Evolutionary conservation across 805 yeast species (phyloP).

Genomic region (Nakazawaea anatomiae): DNA sequence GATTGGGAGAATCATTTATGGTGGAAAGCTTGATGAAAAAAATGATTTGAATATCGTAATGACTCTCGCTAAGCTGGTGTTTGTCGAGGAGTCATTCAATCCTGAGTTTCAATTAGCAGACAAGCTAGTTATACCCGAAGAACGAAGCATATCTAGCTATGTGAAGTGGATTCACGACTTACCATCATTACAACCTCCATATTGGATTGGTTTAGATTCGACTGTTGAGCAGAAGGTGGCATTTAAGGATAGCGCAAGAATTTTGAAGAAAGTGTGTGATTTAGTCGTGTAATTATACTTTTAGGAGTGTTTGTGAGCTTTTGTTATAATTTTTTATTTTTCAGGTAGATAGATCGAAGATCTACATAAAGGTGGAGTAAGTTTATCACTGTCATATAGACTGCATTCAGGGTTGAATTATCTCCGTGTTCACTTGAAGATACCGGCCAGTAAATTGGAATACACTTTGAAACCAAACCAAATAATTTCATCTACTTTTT

Average conservation of each 20-base stretch:
- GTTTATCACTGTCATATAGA: too few species aligned
- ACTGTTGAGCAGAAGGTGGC: slow-evolving; percentile 32
- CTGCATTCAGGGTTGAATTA: too few species aligned
- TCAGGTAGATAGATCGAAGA: neutral
- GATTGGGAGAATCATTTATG: slow-evolving; percentile 54
- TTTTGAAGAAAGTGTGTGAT: neutral
- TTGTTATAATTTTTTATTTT: too few species aligned
- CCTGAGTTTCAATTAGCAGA: slow-evolving; percentile 35
- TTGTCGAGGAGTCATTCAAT: slow-evolving; percentile 33
- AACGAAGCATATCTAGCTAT: slow-evolving; percentile 27
- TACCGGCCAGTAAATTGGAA: neutral
- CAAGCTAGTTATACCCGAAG: slow-evolving; percentile 44
- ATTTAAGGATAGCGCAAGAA: slow-evolving; percentile 9
- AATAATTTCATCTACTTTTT: neutral
- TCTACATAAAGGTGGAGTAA: too few species aligned
- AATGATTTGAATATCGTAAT: slow-evolving; percentile 34
- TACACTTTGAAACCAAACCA: too few species aligned
- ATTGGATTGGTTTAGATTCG: slow-evolving; percentile 46
- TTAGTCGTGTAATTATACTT: neutral
- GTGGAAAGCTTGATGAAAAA: slow-evolving; percentile 49
- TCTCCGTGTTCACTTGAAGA: neutral
- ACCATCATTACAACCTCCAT: slow-evolving; percentile 47
- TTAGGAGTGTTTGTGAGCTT: neutral
- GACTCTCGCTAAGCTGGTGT: slow-evolving; percentile 30
- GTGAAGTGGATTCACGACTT: slow-evolving; percentile 42